Evolutionary conservation across 345 rosid species (phyloP).

Genomic region (Populus ilicifolia): DNA sequence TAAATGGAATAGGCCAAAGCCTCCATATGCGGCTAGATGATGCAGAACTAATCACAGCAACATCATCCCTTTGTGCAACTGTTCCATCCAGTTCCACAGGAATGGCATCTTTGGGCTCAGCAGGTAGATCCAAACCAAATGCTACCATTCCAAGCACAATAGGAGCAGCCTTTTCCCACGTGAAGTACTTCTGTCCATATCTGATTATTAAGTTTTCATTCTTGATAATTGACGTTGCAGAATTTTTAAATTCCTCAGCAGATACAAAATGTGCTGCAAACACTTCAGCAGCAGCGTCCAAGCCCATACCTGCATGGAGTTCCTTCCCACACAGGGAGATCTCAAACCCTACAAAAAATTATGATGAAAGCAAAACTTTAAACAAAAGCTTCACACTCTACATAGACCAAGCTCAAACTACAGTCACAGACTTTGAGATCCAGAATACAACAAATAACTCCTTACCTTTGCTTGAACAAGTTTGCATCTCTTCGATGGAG

Average conservation of each 20-base stretch:
- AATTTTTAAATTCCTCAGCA: conserved; percentile 55
- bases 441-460: conserved; percentile 8
- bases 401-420: conserved; percentile 13
- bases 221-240: conserved; percentile 50
- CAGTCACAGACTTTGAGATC: conserved; percentile 1
- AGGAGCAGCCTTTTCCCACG: conserved; percentile 84
- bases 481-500: conserved; percentile 26
- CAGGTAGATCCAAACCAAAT: conserved; percentile 62
- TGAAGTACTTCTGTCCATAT: conserved; percentile 52
- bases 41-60: conserved; percentile 36
- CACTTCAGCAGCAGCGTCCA: conserved; percentile 64
- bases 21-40: conserved; percentile 73
- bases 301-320: conserved; percentile 71
- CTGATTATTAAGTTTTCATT: conserved; percentile 66
- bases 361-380: conserved; percentile 15
- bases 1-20: conserved; percentile 80
- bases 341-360: conserved; percentile 56
- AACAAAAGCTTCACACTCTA: conserved; percentile 6
- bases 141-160: conserved; percentile 66
- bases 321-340: conserved; percentile 81
- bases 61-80: conserved; percentile 35
- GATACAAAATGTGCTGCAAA: conserved; percentile 62
- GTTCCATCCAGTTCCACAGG: conserved; percentile 52
- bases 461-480: conserved; percentile 38
- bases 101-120: conserved; percentile 57